Evolutionary conservation across 495 filamentous ascomycete genomes (phyloP), one percentile per base, ranked within the genome.

Genomic region (Penicillium soppii): DNA sequence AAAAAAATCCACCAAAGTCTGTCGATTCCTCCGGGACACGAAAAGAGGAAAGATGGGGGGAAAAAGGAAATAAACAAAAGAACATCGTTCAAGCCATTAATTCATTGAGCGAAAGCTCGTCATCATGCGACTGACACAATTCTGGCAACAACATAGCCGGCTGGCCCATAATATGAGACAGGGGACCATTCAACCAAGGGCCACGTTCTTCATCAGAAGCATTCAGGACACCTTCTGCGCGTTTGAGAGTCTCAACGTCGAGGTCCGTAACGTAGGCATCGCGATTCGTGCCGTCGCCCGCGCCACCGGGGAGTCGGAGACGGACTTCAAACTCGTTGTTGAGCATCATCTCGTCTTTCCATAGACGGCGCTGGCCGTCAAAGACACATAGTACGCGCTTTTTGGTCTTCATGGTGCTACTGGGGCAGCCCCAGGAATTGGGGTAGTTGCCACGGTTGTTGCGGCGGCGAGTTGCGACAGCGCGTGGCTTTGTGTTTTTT

Each of bases 291-390:
- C 77, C 78, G 49, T 81, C 74, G 5, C 81, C 79, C 35, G 83
- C 84, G 53, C 83, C 84, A 53, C 82, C 82, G 22, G 77, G 79
- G 16, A 95, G 82, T 68, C 80, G 83, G 63, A 96, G 71, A 57
- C 91, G 90, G 43, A 97, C 91, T 70, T 99, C 95, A 58, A 91
- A 94, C 57, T 96, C 90, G 20, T 87, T 88, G 59, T 90, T 89
- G 33, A 99, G 85, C 91, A 96, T 94, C 94, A 97, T 96, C 75
- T 97, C 95, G 66, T 99, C 95, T 74, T 97, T 97, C 80, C 88
- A 92, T 51, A 99, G 78, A 7, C 92, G 83, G 45, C 92, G 82
- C 10, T 79, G 81, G 2, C 95, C 95, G 61, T 97, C 91, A 55
- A 95, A 99, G 15, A 96, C 90, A 56, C 89, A 88, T 50, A 97